A percentile compares a stretch with the other conserved stretches of the same genome.
Evolutionary conservation across 169 alveolate species (phyloP).

Genomic region (Eimeria acervulina): DNA sequence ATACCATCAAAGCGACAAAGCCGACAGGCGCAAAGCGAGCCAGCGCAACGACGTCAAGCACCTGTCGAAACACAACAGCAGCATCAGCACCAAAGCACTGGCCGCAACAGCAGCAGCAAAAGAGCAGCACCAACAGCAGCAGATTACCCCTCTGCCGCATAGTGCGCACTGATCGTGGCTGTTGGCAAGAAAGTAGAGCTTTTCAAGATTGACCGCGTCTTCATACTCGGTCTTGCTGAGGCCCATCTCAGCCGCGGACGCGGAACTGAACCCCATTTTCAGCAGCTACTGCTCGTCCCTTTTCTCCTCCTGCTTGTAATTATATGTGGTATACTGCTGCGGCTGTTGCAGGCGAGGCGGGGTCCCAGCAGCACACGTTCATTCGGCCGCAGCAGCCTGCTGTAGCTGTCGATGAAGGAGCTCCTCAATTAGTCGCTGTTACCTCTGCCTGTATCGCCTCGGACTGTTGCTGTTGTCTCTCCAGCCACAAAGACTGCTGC

Average conservation of each 20-base stretch:
- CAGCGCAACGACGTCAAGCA: neutral
- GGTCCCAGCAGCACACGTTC: conserved; percentile 22
- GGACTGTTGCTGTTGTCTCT: neutral
- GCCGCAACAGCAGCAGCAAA: neutral
- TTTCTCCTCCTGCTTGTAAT: neutral
- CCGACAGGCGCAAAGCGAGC: neutral
- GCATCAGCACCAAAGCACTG: neutral
- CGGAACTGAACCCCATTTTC: conserved; percentile 72
- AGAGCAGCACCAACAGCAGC: neutral
- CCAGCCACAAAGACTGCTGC: neutral
- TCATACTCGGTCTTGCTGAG: conserved; percentile 82
- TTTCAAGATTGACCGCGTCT: conserved; percentile 81
- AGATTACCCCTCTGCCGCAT: conserved; percentile 79
- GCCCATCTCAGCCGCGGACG: conserved; percentile 82
- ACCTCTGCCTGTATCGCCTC: neutral
- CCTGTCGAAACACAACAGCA: neutral
- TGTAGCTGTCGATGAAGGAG: neutral
- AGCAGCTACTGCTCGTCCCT: neutral
- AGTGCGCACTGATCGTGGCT: conserved; percentile 80
- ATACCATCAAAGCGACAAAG: neutral
- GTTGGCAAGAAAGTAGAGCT: conserved; percentile 80
- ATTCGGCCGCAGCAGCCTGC: conserved; percentile 67
- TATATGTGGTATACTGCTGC: neutral
- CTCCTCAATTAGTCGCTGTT: neutral
- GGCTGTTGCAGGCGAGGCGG: conserved; percentile 26